Base-by-base conservation (phyloP, 2,329 filamentous ascomycete species). In the Helotiales sp. region DNA sequence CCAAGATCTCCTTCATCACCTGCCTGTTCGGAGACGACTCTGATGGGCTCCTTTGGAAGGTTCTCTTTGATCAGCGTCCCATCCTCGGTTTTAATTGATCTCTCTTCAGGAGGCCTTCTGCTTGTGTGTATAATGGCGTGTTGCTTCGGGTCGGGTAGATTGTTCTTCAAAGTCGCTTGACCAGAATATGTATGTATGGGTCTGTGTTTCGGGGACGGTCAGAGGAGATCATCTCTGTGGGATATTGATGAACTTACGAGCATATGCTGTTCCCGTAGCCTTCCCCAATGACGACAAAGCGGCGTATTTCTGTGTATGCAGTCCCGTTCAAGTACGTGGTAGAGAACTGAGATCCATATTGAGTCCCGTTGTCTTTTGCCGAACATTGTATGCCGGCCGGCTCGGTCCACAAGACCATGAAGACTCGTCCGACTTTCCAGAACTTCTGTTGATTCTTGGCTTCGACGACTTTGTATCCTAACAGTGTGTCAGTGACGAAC, bases 361-460 rank as follows among this genome's bases (percentile, higher is more conserved):
- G 54, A n/a, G 50, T 47, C 28, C 52, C 30, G 68, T 6, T 45
- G 5, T 24, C 20, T 15, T 30, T 26, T 28, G 2, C n/a, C 7
- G 40, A 13, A 37, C 34, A 45, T 28, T 28, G 30, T 22, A 32
- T 32, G 15, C 54, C 54, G 37, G 57, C 73, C 17, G 72, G 73
- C n/a, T 75, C 74, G 2, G 67, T 73, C 73, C 74, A 75, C 6
- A 74, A 45, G 60, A 72, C 65, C 70, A 72, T 73, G 47, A 75
- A 75, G 2, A 74, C 74, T 15, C 73, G 68, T 0, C 74, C 74
- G 20, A 71, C 63, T 28, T 58, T 68, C 65, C 66, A 75, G 43
- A 75, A 73, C 20, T 68, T 66, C 20, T 67, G 52, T 40, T 65
- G 63, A 8, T 71, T 65, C 26, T 68, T 68, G 10, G 63, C 43